Base-by-base conservation (phyloP, 2,329 filamentous ascomycete species). In the Aspergillus glaucus region DNA sequence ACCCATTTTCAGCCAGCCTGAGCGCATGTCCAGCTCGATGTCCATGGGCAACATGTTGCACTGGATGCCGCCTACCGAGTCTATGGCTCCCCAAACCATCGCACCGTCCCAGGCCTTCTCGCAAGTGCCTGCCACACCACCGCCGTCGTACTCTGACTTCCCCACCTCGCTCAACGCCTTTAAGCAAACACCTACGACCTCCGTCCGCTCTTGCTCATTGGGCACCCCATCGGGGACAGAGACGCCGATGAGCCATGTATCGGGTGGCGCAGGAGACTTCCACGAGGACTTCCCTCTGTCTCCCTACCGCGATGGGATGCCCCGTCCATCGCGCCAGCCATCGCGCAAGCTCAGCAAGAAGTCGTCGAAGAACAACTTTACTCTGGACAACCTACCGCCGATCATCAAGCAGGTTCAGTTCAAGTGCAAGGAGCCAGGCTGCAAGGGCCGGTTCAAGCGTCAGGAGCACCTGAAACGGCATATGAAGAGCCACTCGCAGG, bases 391-490 rank as follows among this genome's bases (percentile, higher is more conserved):
- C 44, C 49, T 71, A 3, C 68, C 68, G 0, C 55, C 65, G 0
- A 65, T 69, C 40, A 70, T 71, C 41, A 68, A 67, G 44, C 64
- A 70, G 59, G 64, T 75, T 2, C 66, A 68, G 30, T 69, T 72
- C 55, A 63, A 66, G 53, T 71, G 74, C 62, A 64, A 66, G 37
- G 65, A 69, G 43, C 64, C 66, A 2, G 71, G 69, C 6, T 75
- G 74, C 55, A 66, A 66, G 47, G 69, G 69, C 6, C 68, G 68
- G 4, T 78, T 78, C 58, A 73, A 74, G 61, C 61, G 75, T 43
- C 71, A 74, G 50, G 75, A 77, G 52, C 75, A 77, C 49, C 60
- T 76, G 15, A 75, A 75, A 61, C 62, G 75, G 9, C 75, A 78
- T 55, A 70, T 72, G 62, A 72, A 69, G 58, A 75, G 67, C 14